Evolutionary conservation across 257 asterid genomes (phyloP).

Genomic region (Solanum piurae): DNA sequence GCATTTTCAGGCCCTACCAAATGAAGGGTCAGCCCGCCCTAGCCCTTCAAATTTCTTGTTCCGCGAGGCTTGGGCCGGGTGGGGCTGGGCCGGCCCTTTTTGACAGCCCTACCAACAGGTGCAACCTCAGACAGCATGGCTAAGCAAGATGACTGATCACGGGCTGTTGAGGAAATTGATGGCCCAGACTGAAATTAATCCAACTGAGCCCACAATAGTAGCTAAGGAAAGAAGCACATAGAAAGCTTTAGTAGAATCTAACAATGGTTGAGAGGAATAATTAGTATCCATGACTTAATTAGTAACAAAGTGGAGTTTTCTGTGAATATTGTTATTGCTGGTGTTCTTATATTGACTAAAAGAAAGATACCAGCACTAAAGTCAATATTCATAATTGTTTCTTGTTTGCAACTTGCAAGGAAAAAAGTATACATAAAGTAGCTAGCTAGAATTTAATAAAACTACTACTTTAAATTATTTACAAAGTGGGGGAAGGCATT

Average conservation of each 20-base stretch:
- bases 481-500: background rate
- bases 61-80: too few relatives aligned
- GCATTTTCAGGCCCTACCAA: too few relatives aligned
- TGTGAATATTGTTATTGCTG: background rate
- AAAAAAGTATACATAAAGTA: background rate
- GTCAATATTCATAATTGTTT: background rate
- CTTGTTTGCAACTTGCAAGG: background rate
- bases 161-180: background rate
- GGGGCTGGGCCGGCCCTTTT: too few relatives aligned
- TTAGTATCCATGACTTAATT: background rate
- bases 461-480: background rate
- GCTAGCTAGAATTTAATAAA: background rate
- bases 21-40: too few relatives aligned
- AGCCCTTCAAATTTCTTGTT: too few relatives aligned
- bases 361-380: background rate
- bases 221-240: background rate
- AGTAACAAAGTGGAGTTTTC: background rate
- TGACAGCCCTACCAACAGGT: background rate
- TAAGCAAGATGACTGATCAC: conserved; percentile 2
- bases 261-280: background rate
- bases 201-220: background rate
- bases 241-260: background rate
- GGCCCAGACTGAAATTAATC: background rate
- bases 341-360: background rate
- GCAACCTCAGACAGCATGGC: conserved; percentile 7